These are phyloP conservation scores for Citrullus colocynthis DNA, from an alignment of 306 rosid genomes.

Conservation along the genomic window DNA sequence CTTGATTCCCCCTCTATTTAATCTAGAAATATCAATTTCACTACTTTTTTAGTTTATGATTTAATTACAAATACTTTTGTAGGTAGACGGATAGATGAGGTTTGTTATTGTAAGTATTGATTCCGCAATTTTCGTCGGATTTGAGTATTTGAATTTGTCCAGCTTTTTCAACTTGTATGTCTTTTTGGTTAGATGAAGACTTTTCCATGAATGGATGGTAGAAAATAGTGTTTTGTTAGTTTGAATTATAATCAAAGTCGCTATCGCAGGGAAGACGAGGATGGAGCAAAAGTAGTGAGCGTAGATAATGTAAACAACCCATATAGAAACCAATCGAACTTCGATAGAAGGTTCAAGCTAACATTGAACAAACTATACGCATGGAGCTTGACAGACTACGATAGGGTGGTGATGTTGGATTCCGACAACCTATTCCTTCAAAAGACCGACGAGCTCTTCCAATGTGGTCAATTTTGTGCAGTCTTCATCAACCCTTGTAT, in stretches of 20 bases:
- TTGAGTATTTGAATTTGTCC: not conserved
- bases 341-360: conserved; percentile 59
- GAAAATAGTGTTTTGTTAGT: not conserved
- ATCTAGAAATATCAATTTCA: too few relatives aligned
- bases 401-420: conserved; percentile 79
- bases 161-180: not conserved
- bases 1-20: too few relatives aligned
- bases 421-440: conserved; percentile 81
- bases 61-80: too few relatives aligned
- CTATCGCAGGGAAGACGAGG: conserved; percentile 52
- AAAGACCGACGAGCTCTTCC: conserved; percentile 66
- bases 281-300: conserved; percentile 75
- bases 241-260: not conserved
- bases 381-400: conserved; percentile 75
- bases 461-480: conserved; percentile 82
- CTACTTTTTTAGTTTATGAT: too few relatives aligned
- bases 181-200: not conserved
- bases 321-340: conserved; percentile 44
- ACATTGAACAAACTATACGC: conserved; percentile 80
- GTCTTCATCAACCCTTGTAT: conserved; percentile 85
- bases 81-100: too few relatives aligned
- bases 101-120: too few relatives aligned
- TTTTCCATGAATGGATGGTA: not conserved
- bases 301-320: conserved; percentile 80
- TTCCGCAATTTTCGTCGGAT: not conserved